phyloP scores from a whole-genome alignment of 2,329 filamentous ascomycete genomes.

The Tolypocladium tundrense region DNA sequence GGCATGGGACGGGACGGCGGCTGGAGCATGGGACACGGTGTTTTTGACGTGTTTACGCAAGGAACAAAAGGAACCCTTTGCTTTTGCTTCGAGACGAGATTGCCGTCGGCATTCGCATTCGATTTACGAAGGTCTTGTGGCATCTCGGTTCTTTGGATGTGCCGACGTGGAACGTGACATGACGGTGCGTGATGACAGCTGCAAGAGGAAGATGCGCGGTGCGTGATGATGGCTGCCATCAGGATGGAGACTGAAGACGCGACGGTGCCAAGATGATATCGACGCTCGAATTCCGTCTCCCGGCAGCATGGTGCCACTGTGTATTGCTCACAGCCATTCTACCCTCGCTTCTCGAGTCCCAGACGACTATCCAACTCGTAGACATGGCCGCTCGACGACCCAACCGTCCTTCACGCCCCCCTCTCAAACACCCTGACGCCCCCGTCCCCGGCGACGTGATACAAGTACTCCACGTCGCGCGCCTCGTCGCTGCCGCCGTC shows the following conservation, averaged over 20 bases:
- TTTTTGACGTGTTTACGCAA: constrained; percentile 23
- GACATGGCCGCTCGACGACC: background rate
- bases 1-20: constrained; percentile 9
- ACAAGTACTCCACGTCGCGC: constrained; percentile 61
- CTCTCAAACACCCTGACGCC: constrained; percentile 76
- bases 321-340: background rate
- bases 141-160: constrained; percentile 19
- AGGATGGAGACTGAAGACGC: background rate
- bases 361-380: background rate
- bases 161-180: constrained; percentile 5
- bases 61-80: constrained; percentile 15
- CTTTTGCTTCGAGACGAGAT: constrained; percentile 15
- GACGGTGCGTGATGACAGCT: background rate
- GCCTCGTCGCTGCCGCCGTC: constrained; percentile 11
- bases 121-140: constrained; percentile 21
- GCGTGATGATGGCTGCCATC: background rate
- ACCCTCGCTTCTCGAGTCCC: background rate
- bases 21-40: constrained; percentile 25
- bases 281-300: background rate
- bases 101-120: constrained; percentile 16
- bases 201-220: background rate
- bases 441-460: constrained; percentile 71
- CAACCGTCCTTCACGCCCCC: constrained; percentile 31
- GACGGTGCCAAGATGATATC: background rate
- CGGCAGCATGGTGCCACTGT: background rate